Evolutionary conservation across 176 grass and related monocot genomes (phyloP).

Genomic region (Cenchrus purpureus): DNA sequence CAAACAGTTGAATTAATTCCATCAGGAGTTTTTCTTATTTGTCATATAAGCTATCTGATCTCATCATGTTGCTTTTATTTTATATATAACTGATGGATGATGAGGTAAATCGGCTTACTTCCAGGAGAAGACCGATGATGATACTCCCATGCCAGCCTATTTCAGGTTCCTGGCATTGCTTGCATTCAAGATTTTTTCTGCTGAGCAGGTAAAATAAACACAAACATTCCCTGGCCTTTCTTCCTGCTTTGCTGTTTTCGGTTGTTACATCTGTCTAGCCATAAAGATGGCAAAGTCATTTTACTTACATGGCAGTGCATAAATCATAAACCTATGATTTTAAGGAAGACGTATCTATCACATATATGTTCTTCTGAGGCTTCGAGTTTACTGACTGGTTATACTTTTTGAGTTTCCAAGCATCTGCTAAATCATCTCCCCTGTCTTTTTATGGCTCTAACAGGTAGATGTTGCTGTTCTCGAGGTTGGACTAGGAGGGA

Average conservation of each 20-base stretch:
- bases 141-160: conserved; percentile 94
- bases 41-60: background rate
- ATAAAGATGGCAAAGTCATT: background rate
- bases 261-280: background rate
- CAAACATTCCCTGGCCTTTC: conserved; percentile 5
- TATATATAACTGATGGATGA: conserved; percentile 32
- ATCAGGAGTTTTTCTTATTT: background rate
- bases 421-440: background rate
- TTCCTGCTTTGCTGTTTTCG: background rate
- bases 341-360: background rate
- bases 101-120: conserved; percentile 38
- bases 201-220: conserved; percentile 64
- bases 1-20: background rate
- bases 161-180: conserved; percentile 93
- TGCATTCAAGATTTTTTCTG: conserved; percentile 94
- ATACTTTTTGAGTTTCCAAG: conserved; percentile 5
- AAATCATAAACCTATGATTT: background rate
- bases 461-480: conserved; percentile 98
- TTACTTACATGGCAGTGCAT: background rate
- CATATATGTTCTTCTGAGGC: conserved; percentile 6
- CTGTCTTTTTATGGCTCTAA: conserved; percentile 28
- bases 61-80: conserved; percentile 4
- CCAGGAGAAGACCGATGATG: conserved; percentile 90
- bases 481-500: conserved; percentile 96
- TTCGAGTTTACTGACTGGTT: background rate